These are phyloP conservation scores for Amaranthus palmeri DNA, from an alignment of 148 eudicot genomes.

Conservation along the genomic window DNA sequence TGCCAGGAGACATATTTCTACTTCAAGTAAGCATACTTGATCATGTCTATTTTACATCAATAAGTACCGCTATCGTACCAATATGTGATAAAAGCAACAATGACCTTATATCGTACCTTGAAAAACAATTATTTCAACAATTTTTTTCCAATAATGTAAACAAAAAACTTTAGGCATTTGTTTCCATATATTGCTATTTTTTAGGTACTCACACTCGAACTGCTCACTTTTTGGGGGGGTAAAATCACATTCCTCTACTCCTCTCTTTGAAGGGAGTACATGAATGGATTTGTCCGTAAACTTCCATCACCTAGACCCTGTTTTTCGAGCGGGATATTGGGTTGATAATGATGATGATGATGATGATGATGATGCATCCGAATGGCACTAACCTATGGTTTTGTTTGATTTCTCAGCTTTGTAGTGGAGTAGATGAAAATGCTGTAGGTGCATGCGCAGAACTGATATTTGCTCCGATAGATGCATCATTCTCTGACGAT, in stretches of 20 bases:
- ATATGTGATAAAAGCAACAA: no score
- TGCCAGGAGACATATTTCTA: slow-evolving; percentile 76
- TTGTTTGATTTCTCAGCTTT: slow-evolving; percentile 44
- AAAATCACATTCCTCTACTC: no score
- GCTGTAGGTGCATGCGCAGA: slow-evolving; percentile 76
- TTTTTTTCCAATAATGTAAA: no score
- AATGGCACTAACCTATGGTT: not conserved
- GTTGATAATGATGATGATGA: not conserved
- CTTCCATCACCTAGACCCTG: not conserved
- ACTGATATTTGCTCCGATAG: slow-evolving; percentile 88
- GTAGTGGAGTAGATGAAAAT: slow-evolving; percentile 84
- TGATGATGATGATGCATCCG: not conserved
- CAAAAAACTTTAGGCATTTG: no score
- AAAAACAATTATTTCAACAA: no score
- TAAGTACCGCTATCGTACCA: not conserved
- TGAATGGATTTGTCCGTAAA: no score
- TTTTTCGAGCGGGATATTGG: not conserved
- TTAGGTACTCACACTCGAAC: no score
- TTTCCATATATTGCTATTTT: no score
- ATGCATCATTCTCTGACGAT: slow-evolving; percentile 85
- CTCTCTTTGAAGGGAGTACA: no score
- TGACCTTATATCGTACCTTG: no score
- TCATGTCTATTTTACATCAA: not conserved
- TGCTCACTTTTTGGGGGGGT: no score
- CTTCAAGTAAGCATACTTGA: slow-evolving; percentile 57